A percentile compares a stretch with the other conserved stretches of the same genome.
Evolutionary conservation across 2,329 filamentous ascomycete species (phyloP).

Genomic region (Aspergillus sp.): DNA sequence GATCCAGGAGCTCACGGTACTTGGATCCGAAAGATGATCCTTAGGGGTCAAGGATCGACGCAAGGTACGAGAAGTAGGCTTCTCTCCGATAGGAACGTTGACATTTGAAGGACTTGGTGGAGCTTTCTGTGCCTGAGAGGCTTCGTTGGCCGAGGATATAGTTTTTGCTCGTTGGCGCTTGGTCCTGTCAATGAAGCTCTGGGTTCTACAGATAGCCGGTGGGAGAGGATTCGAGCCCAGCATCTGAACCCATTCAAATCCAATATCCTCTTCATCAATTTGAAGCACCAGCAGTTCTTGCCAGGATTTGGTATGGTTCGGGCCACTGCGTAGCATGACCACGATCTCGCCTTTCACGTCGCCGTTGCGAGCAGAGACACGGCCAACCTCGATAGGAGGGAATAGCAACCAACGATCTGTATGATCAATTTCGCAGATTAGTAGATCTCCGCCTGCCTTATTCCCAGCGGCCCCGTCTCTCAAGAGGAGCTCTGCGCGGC

Average conservation of each 20-base stretch:
- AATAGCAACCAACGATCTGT: constrained; percentile 82
- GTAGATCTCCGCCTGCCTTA: constrained; percentile 74
- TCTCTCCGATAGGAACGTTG: constrained; percentile 64
- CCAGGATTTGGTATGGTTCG: constrained; percentile 68
- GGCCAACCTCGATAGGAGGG: constrained; percentile 73
- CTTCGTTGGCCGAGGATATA: constrained; percentile 21
- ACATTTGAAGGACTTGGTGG: constrained; percentile 56
- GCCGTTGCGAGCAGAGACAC: constrained; percentile 78
- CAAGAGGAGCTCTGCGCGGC: constrained; percentile 82
- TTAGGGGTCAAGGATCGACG: constrained; percentile 33
- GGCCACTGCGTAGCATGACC: constrained; percentile 79
- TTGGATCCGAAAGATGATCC: constrained; percentile 35
- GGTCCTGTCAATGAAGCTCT: constrained; percentile 53
- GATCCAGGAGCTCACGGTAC: constrained; percentile 31
- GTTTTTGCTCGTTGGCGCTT: constrained; percentile 37
- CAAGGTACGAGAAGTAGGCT: constrained; percentile 51
- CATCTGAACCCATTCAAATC: constrained; percentile 84
- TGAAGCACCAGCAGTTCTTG: constrained; percentile 78
- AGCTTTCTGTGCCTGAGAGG: constrained; percentile 35
- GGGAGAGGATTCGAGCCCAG: constrained; percentile 68
- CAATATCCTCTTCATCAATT: constrained; percentile 74
- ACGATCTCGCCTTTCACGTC: constrained; percentile 72
- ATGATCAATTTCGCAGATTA: constrained; percentile 86
- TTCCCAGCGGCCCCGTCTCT: constrained; percentile 74
- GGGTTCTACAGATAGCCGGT: constrained; percentile 57